These are phyloP conservation scores for Komagataella mondaviorum DNA, from an alignment of 805 yeast species.

Conservation along the genomic window DNA sequence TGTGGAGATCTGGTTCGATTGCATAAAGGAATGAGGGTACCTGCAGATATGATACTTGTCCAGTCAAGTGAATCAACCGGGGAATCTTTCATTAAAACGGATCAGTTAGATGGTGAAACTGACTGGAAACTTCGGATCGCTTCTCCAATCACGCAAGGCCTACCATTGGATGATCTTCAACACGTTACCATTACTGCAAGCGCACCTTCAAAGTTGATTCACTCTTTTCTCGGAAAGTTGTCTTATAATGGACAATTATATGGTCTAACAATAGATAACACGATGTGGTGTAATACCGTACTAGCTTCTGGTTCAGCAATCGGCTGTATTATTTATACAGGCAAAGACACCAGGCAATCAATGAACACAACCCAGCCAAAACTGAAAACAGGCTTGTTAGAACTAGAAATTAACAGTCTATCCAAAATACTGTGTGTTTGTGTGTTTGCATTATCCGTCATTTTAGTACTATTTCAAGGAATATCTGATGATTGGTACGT, in stretches of 20 bases:
- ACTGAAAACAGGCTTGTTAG: slow-evolving; percentile 81
- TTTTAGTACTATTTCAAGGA: slow-evolving; percentile 72
- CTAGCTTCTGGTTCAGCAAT: slow-evolving; percentile 87
- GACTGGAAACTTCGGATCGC: slow-evolving; percentile 95
- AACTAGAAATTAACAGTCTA: slow-evolving; percentile 77
- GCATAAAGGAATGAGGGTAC: slow-evolving; percentile 75
- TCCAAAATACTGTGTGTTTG: slow-evolving; percentile 82
- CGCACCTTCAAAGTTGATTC: slow-evolving; percentile 79
- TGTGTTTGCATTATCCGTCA: slow-evolving; percentile 67
- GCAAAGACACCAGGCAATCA: slow-evolving; percentile 86
- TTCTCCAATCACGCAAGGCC: slow-evolving; percentile 52
- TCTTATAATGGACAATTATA: slow-evolving; percentile 41
- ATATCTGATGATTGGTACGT: slow-evolving; percentile 70
- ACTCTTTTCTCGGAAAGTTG: slow-evolving; percentile 66
- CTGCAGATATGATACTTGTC: slow-evolving; percentile 82
- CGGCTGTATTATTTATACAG: slow-evolving; percentile 84
- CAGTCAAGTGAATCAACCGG: slow-evolving; percentile 76
- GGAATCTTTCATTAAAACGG: slow-evolving; percentile 90
- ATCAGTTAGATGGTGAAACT: slow-evolving; percentile 97
- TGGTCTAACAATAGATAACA: slow-evolving; percentile 76
- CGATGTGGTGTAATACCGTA: slow-evolving; percentile 97
- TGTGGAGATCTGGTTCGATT: slow-evolving; percentile 81
- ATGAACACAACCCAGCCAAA: slow-evolving; percentile 83
- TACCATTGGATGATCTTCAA: slow-evolving; percentile 35
- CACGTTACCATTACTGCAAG: slow-evolving; percentile 51